phyloP scores from a whole-genome alignment of 2,329 filamentous ascomycete species.

The Apiospora pterosperma region DNA sequence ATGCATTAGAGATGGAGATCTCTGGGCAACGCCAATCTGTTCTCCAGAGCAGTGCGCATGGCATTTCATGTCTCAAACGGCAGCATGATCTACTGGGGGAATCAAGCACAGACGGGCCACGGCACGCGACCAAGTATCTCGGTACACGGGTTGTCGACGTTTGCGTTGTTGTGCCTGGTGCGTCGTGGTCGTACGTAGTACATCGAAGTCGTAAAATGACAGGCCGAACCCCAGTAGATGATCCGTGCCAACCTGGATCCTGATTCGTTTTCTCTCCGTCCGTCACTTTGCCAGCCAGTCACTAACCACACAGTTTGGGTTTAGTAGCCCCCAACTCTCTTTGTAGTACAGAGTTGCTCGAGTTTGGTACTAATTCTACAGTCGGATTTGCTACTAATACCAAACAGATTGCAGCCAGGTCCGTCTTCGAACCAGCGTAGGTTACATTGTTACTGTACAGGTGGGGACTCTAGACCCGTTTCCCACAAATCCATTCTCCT shows the following conservation, averaged over 20 bases:
- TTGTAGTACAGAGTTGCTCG: too few species aligned
- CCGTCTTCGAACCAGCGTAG: too few species aligned
- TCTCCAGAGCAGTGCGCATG: not conserved
- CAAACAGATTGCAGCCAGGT: too few species aligned
- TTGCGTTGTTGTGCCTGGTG: too few species aligned
- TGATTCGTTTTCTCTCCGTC: not conserved
- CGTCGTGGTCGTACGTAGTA: too few species aligned
- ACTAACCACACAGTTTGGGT: too few species aligned
- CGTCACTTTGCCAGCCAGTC: not conserved
- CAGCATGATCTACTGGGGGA: not conserved
- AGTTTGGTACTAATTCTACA: too few species aligned
- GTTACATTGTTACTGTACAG: too few species aligned
- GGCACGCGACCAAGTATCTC: not conserved
- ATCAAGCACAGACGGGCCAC: not conserved
- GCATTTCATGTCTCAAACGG: not conserved
- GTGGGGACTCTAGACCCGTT: not conserved
- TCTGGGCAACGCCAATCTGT: not conserved
- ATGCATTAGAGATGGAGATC: not conserved
- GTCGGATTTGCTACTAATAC: too few species aligned
- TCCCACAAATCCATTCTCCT: not conserved
- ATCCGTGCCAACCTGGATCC: conserved; percentile 1
- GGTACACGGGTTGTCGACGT: not conserved
- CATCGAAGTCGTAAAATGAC: not conserved
- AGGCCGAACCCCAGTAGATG: not conserved
- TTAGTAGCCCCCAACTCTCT: too few species aligned